Evolutionary conservation across 2,329 filamentous ascomycete genomes (phyloP).

Genomic region (Colletotrichum aenigma): DNA sequence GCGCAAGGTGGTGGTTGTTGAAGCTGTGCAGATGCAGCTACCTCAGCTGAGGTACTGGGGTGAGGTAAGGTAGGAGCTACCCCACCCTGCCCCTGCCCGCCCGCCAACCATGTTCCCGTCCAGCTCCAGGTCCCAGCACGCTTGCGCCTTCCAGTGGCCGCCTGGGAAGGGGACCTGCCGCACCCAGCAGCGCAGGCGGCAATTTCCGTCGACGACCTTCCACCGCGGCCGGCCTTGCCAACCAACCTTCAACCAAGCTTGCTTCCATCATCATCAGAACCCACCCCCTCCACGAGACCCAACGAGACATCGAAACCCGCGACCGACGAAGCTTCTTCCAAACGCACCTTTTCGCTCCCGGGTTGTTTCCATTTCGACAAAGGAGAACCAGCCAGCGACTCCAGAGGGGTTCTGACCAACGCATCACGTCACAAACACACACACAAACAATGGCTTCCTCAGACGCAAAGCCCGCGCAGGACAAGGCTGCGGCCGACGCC

Average conservation of each 20-base stretch:
- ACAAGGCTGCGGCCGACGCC: conserved; percentile 35
- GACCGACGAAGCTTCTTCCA: background rate
- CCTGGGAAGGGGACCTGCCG: background rate
- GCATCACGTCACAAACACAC: background rate
- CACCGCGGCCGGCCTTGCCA: background rate
- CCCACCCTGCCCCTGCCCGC: background rate
- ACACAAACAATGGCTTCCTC: conserved; percentile 28
- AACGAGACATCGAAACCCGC: background rate
- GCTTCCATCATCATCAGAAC: background rate
- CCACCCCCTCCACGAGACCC: background rate
- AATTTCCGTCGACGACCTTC: conserved; percentile 17
- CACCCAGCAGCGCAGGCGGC: background rate
- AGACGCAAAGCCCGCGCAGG: conserved; percentile 32
- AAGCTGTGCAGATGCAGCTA: background rate
- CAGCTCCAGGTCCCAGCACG: background rate
- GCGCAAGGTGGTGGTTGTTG: background rate
- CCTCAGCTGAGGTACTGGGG: background rate
- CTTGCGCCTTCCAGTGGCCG: conserved; percentile 1
- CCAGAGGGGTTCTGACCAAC: background rate
- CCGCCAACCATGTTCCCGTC: background rate
- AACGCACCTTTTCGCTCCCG: background rate
- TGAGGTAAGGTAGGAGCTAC: background rate
- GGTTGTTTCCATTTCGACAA: background rate
- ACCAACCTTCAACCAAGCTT: background rate
- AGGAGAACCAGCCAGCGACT: background rate